These are phyloP conservation scores for Hemisphaericaspora subhashii DNA, from an alignment of 1,139 yeast genomes.

Conservation along the genomic window DNA sequence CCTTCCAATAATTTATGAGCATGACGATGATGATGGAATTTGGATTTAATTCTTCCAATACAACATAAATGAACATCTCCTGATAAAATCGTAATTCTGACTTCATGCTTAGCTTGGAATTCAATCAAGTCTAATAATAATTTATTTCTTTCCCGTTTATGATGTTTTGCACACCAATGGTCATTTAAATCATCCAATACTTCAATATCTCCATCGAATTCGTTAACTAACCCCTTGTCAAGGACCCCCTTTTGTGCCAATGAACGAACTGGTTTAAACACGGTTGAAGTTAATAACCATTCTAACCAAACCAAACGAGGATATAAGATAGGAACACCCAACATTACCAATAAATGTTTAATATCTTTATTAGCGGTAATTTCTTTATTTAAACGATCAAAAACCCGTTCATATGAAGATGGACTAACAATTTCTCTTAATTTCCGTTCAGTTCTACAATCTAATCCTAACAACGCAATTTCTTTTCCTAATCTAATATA, in stretches of 20 bases:
- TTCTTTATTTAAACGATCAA: conserved; percentile 59
- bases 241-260: conserved; percentile 70
- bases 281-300: conserved; percentile 59
- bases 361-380: conserved; percentile 45
- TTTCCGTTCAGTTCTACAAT: conserved; percentile 89
- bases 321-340: conserved; percentile 93
- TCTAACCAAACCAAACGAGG: conserved; percentile 93
- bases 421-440: conserved; percentile 56
- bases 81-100: conserved; percentile 77
- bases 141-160: conserved; percentile 72
- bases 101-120: conserved; percentile 61
- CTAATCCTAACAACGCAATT: conserved; percentile 74
- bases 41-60: conserved; percentile 72
- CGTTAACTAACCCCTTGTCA: conserved; percentile 73
- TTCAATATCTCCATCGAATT: conserved; percentile 89
- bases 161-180: conserved; percentile 92
- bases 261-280: conserved; percentile 64
- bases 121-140: conserved; percentile 57
- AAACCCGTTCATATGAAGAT: conserved; percentile 59
- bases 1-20: conserved; percentile 25
- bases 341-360: conserved; percentile 75
- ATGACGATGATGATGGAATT: conserved; percentile 47
- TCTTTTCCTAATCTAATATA: conserved; percentile 74
- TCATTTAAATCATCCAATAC: conserved; percentile 90
- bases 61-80: conserved; percentile 95